Evolutionary conservation across 1,284 basidiomycete species (phyloP).

Genomic region (Malassezia nana): DNA sequence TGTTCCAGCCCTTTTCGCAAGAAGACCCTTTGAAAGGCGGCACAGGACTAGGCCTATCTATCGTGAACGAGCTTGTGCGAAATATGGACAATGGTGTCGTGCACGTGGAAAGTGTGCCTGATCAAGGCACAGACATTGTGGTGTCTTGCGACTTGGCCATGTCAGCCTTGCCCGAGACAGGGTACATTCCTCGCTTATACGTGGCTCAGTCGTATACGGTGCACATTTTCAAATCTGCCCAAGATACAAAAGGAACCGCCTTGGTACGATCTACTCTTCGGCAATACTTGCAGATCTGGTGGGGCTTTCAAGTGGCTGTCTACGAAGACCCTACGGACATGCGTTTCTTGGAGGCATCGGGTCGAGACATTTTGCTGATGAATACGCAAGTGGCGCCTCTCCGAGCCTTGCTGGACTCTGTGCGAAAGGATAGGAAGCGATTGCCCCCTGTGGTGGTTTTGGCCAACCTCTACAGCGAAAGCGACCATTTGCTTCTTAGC

Average conservation of each 20-base stretch:
- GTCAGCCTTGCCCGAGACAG: not conserved
- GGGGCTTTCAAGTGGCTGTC: slow-evolving; percentile 57
- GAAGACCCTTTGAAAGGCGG: slow-evolving; percentile 76
- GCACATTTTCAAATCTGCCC: slow-evolving; percentile 61
- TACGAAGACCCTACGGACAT: not conserved
- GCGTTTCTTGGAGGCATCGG: not conserved
- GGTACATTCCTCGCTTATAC: slow-evolving; percentile 51
- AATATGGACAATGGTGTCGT: slow-evolving; percentile 73
- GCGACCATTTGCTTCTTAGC: slow-evolving; percentile 56
- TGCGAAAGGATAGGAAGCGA: not conserved
- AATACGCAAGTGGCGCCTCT: slow-evolving; percentile 67
- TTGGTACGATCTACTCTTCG: not conserved
- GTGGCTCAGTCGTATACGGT: slow-evolving; percentile 54
- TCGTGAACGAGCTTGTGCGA: slow-evolving; percentile 85
- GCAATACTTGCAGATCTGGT: slow-evolving; percentile 62
- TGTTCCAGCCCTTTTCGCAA: slow-evolving; percentile 94
- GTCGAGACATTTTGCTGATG: slow-evolving; percentile 66
- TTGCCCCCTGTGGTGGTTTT: slow-evolving; percentile 63
- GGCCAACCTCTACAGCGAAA: slow-evolving; percentile 61
- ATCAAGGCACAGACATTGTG: slow-evolving; percentile 82
- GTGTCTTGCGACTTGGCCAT: slow-evolving; percentile 64
- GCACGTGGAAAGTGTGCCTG: slow-evolving; percentile 77
- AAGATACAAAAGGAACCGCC: not conserved
- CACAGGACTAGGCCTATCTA: slow-evolving; percentile 89
- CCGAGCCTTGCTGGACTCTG: not conserved